These are phyloP conservation scores for Ceriops zippeliana DNA, from an alignment of 345 rosid genomes.

Conservation along the genomic window DNA sequence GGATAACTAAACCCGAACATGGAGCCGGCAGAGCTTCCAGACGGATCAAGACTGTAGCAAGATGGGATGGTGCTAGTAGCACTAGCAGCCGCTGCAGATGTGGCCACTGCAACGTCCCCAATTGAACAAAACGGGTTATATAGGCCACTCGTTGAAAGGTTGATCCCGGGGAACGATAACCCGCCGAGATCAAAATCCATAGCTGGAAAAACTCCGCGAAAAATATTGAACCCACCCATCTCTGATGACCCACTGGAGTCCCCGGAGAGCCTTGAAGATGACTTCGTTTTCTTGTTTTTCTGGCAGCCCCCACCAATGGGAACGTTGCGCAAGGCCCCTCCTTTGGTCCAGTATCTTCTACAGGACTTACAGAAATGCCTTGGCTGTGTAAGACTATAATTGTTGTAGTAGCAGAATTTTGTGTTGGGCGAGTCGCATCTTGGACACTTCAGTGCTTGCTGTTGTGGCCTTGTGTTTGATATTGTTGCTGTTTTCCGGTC, in stretches of 20 bases:
- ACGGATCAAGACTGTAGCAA: constrained; percentile 44
- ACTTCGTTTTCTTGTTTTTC: constrained; percentile 24
- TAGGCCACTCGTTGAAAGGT: constrained; percentile 31
- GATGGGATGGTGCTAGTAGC: constrained; percentile 11
- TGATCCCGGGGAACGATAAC: constrained; percentile 46
- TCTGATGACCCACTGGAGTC: not conserved
- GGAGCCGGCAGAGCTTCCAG: constrained; percentile 34
- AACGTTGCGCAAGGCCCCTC: constrained; percentile 30
- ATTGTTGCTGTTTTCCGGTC: constrained; percentile 33
- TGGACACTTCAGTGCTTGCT: constrained; percentile 20
- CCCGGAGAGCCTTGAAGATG: constrained; percentile 15
- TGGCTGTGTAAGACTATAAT: constrained; percentile 28
- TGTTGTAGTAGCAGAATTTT: constrained; percentile 30
- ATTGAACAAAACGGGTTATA: constrained; percentile 43
- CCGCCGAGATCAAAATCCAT: constrained; percentile 75
- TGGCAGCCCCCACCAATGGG: constrained; percentile 30
- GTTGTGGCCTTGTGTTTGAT: constrained; percentile 16
- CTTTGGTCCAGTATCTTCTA: constrained; percentile 30
- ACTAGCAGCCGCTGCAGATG: constrained; percentile 8
- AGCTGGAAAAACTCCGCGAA: constrained; percentile 54
- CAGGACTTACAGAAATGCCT: constrained; percentile 33
- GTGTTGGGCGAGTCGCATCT: constrained; percentile 30
- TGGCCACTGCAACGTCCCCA: constrained; percentile 28
- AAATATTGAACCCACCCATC: constrained; percentile 22
- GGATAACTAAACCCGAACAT: constrained; percentile 53